Base-by-base conservation (phyloP, 2,329 filamentous ascomycete species). In the Aspergillus niger region DNA sequence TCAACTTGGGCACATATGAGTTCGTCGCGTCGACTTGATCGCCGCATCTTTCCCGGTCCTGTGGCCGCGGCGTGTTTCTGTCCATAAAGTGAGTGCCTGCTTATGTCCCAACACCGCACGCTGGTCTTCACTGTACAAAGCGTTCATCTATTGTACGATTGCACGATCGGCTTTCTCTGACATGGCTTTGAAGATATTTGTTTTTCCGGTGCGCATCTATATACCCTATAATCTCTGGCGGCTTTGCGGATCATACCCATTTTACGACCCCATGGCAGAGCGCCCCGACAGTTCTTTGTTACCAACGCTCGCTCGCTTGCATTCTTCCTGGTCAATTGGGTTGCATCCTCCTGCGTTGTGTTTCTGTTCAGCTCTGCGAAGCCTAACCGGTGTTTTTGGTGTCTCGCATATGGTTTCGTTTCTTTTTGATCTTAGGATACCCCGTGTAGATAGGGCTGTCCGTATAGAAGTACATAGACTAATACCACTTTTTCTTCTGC, bases 391-490 rank as follows among this genome's bases (percentile, higher is more conserved):
- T 55, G 61, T 59, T 56, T 36, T 47, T 64, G 38, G 55, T 62
- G 50, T 13, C 41, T 32, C 51, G 55, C 50, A 55, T 51, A 41
- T 47, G 28, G 39, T 58, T 60, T 56, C 48, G 43, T 44, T 55
- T 61, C 20, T 5, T 13, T 48, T 38, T 52, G 52, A 17, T 50
- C 30, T 55, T 28, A 51, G 57, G 63, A 65, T 65, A 62, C 56
- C 61, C 61, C 38, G 48, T 26, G 17, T 55, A 52, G 51, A 61
- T 36, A 36, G 61, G 63, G 59, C 8, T 55, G 58, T 61, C 60
- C 61, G 49, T 28, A 60, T 61, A 63, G 57, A 65, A 44, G 55
- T 60, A 63, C 60, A 64, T 67, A 67, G 63, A 67, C 56, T 64
- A 64, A 61, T 65, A 47, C 54, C 55, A 61, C 38, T 38, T 32